Conservation (phyloP, 441 rosid genomes). For the Breynia disticha region DNA sequence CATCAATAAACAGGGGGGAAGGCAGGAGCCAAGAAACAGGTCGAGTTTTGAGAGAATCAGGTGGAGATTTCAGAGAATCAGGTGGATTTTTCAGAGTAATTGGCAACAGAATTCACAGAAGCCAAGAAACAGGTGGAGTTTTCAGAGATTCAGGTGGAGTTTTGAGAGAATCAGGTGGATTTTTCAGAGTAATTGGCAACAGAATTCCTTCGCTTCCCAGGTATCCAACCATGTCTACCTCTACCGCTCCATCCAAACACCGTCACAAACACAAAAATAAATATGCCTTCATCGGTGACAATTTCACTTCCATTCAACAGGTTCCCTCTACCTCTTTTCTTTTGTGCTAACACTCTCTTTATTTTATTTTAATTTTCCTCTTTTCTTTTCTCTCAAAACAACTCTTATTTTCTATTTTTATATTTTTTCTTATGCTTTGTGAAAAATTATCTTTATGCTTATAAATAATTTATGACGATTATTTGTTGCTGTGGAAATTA, state of each 20-base stretch:
- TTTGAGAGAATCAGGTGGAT: not conserved
- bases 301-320: slow-evolving; percentile 17
- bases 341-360: not conserved
- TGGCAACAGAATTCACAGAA: not conserved
- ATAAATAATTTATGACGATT: too few species aligned
- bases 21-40: not conserved
- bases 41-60: not conserved
- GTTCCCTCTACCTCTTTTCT: not conserved
- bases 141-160: not conserved
- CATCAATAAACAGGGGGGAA: not conserved
- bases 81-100: not conserved
- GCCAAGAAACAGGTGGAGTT: not conserved
- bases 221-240: too few species aligned
- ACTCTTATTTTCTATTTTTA: too few species aligned
- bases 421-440: too few species aligned
- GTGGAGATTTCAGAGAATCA: too few species aligned
- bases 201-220: too few species aligned
- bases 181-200: not conserved
- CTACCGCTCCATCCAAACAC: not conserved
- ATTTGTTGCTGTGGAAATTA: too few species aligned
- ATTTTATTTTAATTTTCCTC: too few species aligned
- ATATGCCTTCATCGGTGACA: slow-evolving; percentile 17
- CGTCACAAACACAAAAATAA: slow-evolving; percentile 4
- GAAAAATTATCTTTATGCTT: too few species aligned
- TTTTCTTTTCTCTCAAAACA: too few species aligned